Base-by-base conservation (phyloP, 78 protist species). In the Trichosphaerium sp. region DNA sequence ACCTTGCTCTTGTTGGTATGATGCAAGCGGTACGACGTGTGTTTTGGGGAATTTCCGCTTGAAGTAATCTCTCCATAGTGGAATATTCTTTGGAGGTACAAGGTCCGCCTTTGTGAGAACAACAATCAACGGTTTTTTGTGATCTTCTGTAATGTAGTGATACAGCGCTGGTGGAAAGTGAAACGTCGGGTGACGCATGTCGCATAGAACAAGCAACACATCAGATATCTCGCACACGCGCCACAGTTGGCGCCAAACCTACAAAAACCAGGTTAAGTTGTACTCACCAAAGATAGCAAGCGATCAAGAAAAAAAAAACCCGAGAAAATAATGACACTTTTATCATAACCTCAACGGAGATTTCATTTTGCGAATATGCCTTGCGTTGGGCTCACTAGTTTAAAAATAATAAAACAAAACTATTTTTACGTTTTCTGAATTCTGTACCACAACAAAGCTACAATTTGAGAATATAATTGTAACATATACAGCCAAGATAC, bases 231-330 rank as follows among this genome's bases (percentile, higher is more conserved):
- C 96, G 26, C 68, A 57, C 10, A 67, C 76, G 34, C 94, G 56
- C 96, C 96, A 91, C 4, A 90, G 74, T 67, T 91, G 96, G 31
- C 92, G 31, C 89, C 88, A 91, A 2, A 69, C 75, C 69, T 61
- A 21, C 66, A 10, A 6, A 61, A n/a, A n/a, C n/a, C n/a, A n/a
- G n/a, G n/a, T n/a, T n/a, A n/a, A n/a, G n/a, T n/a, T n/a, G n/a
- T n/a, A n/a, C n/a, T n/a, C n/a, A n/a, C n/a, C n/a, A n/a, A n/a
- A n/a, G n/a, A n/a, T n/a, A n/a, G n/a, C n/a, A n/a, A n/a, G n/a
- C n/a, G n/a, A n/a, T n/a, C 6, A 34, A 49, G 26, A 10, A 61
- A 18, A 21, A 31, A n/a, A 57, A 57, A n/a, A 18, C 58, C 58
- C 62, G 18, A 34, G 39, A 61, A 61, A 40, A 26, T 61, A 39